Evolutionary conservation across 108 stramenopile genomes (phyloP), one percentile per base, ranked within the genome.

Genomic region (Cyclotella atomus): DNA sequence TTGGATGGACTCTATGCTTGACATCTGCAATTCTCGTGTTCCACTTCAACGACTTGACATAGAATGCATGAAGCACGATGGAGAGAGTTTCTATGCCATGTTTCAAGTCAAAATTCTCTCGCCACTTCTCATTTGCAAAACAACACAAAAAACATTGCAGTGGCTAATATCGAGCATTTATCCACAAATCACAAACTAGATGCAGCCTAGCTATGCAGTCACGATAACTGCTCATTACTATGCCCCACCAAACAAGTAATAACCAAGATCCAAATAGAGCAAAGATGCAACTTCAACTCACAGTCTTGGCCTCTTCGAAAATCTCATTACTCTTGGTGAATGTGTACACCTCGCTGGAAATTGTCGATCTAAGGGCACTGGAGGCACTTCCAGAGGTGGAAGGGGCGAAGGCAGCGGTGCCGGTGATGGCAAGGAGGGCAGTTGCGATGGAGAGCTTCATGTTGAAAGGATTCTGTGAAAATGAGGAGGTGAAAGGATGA

Each of bases 251-350:
- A 47, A 1, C 61, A 24, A 41, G 7, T 2, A 6, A 43, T 24
- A 41, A 23, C 9, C 38, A 1, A 43, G 0, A 20, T 43, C 23
- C 6, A 1, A 20, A 43, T 16, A 44, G 17, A 46, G 41, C 34
- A 30, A 16, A 52, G 45, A 66, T 46, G 12, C 6, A 41, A 6
- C 12, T 41, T 9, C 6, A 53, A 77, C 91, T 83, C 82, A 95
- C 94, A 38, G 77, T 74, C 74, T 92, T 68, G 60, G 94, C 94
- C 69, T 92, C 94, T 9, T 81, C 85, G 55, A 95, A 95, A 77
- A 95, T 92, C 72, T 95, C 89, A 60, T 95, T 91, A 76, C 86
- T 88, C 85, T 95, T 95, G 66, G 84, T 76, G 66, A 91, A 96
- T 27, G 92, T 87, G 83, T 91, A 92, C 6, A 66, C 68, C 33